Percentiles rank a stretch among this genome's conserved stretches.
phyloP scores from a whole-genome alignment of 495 filamentous ascomycete genomes.

The Hypomontagnella submonticulosa region DNA sequence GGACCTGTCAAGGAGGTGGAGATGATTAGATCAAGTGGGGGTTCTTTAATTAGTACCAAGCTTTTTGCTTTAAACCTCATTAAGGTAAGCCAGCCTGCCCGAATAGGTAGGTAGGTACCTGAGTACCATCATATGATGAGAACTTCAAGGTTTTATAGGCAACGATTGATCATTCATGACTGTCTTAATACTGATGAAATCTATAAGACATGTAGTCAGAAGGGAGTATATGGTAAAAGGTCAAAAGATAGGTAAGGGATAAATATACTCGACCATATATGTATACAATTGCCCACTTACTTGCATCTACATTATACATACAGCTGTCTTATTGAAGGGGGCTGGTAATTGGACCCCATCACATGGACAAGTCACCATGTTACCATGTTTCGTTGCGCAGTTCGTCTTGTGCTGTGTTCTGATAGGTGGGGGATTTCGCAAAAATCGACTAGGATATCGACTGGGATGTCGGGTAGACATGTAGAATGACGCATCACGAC shows the following conservation, averaged over 20 bases:
- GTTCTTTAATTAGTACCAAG: slow-evolving; percentile 5
- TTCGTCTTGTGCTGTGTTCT: slow-evolving; percentile 23
- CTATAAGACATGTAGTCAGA: too few species aligned
- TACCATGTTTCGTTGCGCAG: slow-evolving; percentile 25
- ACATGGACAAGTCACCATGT: slow-evolving; percentile 29
- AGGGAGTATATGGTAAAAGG: too few species aligned
- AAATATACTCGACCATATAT: too few species aligned
- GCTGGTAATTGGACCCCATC: slow-evolving; percentile 27
- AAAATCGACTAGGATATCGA: slow-evolving; percentile 12
- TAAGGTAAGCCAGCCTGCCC: slow-evolving; percentile 3
- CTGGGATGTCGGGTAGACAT: slow-evolving; percentile 3
- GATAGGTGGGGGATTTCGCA: slow-evolving; percentile 23
- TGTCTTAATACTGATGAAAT: too few species aligned
- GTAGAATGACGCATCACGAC: slow-evolving; percentile 29
- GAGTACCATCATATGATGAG: too few species aligned
- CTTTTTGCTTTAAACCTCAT: background rate
- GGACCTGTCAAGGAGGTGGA: background rate
- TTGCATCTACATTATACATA: background rate
- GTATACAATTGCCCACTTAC: too few species aligned
- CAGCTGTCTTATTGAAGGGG: slow-evolving; percentile 9
- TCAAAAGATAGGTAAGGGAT: too few species aligned
- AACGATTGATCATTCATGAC: too few species aligned
- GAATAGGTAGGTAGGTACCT: slow-evolving; percentile 1
- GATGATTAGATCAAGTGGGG: slow-evolving; percentile 34
- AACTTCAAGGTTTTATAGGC: too few species aligned